Conservation (phyloP, 2,329 filamentous ascomycete species). For the Ilyonectria mors-panacis region DNA sequence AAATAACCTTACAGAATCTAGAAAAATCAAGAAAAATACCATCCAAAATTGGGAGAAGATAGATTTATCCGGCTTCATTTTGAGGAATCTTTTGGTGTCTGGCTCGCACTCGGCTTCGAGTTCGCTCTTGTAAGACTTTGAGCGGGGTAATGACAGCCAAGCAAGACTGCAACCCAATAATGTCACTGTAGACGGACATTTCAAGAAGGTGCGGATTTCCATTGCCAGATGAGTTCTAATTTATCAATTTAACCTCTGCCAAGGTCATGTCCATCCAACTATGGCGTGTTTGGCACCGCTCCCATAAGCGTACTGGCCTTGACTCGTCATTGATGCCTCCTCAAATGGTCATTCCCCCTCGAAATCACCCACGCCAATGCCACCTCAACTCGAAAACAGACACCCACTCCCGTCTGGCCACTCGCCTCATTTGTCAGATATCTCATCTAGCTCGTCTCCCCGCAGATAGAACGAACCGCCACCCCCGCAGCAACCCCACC, state of each 20-base stretch:
- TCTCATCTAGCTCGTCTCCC: constrained; percentile 6
- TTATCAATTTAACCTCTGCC: neutral
- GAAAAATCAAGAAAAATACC: neutral
- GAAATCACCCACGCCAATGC: too few species aligned
- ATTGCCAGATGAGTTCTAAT: neutral
- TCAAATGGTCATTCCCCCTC: too few species aligned
- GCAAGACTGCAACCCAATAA: neutral
- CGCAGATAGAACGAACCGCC: constrained; percentile 2
- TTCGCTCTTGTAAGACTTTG: neutral
- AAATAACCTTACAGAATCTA: too few species aligned
- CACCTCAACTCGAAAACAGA: too few species aligned
- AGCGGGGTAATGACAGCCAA: neutral
- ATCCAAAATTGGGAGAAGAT: neutral
- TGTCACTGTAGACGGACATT: neutral
- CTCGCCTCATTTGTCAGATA: neutral
- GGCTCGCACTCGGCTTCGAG: neutral
- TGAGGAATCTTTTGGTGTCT: neutral
- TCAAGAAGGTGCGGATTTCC: neutral
- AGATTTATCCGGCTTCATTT: neutral
- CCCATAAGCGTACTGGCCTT: neutral
- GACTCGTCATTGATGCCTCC: neutral
- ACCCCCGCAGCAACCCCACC: constrained; percentile 20
- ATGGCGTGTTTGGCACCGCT: too few species aligned
- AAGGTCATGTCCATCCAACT: neutral
- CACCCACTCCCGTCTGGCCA: too few species aligned